Evolutionary conservation across 2,329 filamentous ascomycete species (phyloP).

Genomic region (Arachnomyces sp.): DNA sequence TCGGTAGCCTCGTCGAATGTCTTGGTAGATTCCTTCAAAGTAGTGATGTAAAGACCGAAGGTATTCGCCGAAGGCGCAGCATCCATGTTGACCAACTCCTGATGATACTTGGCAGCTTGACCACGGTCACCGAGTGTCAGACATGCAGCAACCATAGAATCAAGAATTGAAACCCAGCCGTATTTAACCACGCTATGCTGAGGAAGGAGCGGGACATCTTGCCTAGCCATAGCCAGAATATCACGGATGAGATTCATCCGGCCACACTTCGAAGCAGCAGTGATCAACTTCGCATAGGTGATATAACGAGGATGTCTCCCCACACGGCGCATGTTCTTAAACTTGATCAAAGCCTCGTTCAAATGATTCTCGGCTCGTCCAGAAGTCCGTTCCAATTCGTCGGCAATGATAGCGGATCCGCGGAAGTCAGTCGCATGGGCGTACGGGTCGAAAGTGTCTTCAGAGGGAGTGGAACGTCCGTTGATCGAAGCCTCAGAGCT

Average conservation of each 20-base stretch:
- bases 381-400: constrained; percentile 74
- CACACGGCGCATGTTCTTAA: constrained; percentile 87
- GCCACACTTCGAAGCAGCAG: constrained; percentile 75
- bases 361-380: constrained; percentile 66
- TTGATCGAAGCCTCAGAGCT: constrained; percentile 42
- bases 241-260: constrained; percentile 78
- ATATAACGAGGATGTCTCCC: constrained; percentile 92
- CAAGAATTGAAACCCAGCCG: constrained; percentile 92
- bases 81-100: constrained; percentile 85
- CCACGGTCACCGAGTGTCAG: constrained; percentile 73
- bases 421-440: constrained; percentile 86
- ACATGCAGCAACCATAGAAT: constrained; percentile 92
- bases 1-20: constrained; percentile 97
- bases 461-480: constrained; percentile 54
- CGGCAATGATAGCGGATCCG: constrained; percentile 82
- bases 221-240: constrained; percentile 79
- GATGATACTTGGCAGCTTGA: constrained; percentile 78
- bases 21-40: constrained; percentile 91
- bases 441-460: constrained; percentile 87
- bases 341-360: constrained; percentile 71
- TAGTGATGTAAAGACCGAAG: constrained; percentile 98
- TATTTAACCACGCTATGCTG: constrained; percentile 85
- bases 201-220: constrained; percentile 75
- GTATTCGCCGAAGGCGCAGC: constrained; percentile 92
- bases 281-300: constrained; percentile 92